A percentile compares a stretch with the other conserved stretches of the same genome.
Conservation (phyloP, 139 green algal genomes). For the Tetratostichococcus sp. region DNA sequence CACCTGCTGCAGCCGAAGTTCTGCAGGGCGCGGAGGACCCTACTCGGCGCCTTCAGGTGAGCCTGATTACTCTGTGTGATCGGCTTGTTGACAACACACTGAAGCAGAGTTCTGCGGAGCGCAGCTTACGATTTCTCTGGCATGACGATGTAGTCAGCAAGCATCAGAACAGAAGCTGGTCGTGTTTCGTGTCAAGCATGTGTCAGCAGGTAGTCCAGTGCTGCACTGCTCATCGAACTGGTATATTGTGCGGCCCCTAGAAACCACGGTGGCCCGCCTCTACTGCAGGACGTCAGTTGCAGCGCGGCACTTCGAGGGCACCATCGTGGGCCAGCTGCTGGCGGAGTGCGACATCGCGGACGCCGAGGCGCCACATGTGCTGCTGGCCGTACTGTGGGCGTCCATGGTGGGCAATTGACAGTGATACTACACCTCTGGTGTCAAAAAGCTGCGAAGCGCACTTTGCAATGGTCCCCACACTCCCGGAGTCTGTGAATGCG, state of each 20-base stretch:
- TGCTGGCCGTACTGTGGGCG: constrained; percentile 71
- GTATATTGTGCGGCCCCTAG: no score
- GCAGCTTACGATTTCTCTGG: no score
- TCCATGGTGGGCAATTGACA: constrained; percentile 28
- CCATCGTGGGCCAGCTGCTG: constrained; percentile 41
- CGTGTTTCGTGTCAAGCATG: neutral
- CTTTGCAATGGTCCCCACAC: no score
- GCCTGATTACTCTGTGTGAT: neutral
- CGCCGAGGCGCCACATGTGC: constrained; percentile 50
- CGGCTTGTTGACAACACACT: no score
- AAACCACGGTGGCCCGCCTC: no score
- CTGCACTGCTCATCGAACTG: no score
- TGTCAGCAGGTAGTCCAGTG: no score
- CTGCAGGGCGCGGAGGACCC: constrained; percentile 2
- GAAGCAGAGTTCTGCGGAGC: no score
- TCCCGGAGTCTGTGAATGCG: no score
- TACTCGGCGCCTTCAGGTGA: constrained; percentile 35
- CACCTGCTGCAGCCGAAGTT: constrained; percentile 64
- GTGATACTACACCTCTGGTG: neutral
- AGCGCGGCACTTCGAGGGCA: constrained; percentile 39
- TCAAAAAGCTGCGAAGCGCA: no score
- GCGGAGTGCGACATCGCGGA: constrained; percentile 35
- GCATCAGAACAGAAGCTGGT: no score
- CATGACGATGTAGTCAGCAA: no score
- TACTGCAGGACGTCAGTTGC: constrained; percentile 30